These are phyloP conservation scores for Naganishia vishniacii DNA, from an alignment of 768 basidiomycete species.

Conservation along the genomic window DNA sequence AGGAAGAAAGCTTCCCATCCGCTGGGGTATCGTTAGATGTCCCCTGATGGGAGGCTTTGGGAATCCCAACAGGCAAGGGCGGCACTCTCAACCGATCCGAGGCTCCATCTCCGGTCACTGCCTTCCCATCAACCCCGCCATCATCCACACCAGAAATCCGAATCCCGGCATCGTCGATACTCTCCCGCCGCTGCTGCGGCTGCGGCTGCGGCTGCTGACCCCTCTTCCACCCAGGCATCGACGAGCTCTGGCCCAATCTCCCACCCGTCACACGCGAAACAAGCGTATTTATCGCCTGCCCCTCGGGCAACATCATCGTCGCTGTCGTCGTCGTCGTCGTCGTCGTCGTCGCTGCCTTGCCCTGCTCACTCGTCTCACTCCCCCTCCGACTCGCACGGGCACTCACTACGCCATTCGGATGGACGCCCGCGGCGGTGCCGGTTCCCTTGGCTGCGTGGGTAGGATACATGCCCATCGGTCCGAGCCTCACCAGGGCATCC, in stretches of 20 bases:
- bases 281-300: background rate
- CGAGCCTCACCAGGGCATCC: slow-evolving; percentile 46
- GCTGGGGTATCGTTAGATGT: background rate
- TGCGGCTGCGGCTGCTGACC: background rate
- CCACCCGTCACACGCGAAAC: background rate
- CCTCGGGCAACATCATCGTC: background rate
- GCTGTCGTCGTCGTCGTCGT: no score
- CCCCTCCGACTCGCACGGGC: background rate
- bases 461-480: slow-evolving; percentile 29
- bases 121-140: background rate
- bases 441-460: background rate
- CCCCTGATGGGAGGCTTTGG: background rate
- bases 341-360: background rate
- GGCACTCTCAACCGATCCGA: background rate
- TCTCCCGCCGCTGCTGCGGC: no score
- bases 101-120: no score
- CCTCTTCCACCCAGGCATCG: slow-evolving; percentile 9
- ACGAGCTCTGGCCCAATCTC: slow-evolving; percentile 2
- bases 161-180: no score
- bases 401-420: slow-evolving; percentile 7
- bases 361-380: background rate
- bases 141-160: no score
- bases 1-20: background rate
- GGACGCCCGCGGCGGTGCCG: background rate
- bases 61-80: background rate